Percentiles rank a stretch among this genome's conserved stretches.
Evolutionary conservation across 257 asterid genomes (phyloP).

Genomic region (Fraxinus pennsylvanica): DNA sequence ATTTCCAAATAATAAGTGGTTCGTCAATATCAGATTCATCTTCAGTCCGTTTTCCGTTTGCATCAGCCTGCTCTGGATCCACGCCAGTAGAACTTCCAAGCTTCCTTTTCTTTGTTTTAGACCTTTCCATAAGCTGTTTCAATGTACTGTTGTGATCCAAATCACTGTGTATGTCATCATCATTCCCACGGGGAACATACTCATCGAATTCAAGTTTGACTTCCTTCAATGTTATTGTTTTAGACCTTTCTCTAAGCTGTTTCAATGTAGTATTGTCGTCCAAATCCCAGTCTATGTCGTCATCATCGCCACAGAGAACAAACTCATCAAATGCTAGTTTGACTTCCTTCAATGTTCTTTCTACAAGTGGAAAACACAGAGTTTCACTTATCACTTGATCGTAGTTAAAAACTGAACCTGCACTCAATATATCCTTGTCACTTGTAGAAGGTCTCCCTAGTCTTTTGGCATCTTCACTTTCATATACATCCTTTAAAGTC

Average conservation of each 20-base stretch:
- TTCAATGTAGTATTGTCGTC: slow-evolving; percentile 64
- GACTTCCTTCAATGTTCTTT: slow-evolving; percentile 43
- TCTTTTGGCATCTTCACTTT: slow-evolving; percentile 39
- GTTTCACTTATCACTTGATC: slow-evolving; percentile 30
- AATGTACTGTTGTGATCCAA: slow-evolving; percentile 60
- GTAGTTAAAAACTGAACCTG: slow-evolving; percentile 23
- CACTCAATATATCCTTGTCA: not conserved
- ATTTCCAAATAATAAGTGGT: slow-evolving; percentile 53
- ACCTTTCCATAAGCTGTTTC: slow-evolving; percentile 52
- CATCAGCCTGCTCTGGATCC: slow-evolving; percentile 25
- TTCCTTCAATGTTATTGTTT: slow-evolving; percentile 59
- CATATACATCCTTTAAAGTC: slow-evolving; percentile 46
- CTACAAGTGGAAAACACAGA: slow-evolving; percentile 32
- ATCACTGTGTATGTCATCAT: slow-evolving; percentile 30
- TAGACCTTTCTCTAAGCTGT: slow-evolving; percentile 50
- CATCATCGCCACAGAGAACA: slow-evolving; percentile 26
- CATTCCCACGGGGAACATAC: slow-evolving; percentile 23
- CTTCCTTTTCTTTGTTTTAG: slow-evolving; percentile 62
- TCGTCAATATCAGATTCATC: slow-evolving; percentile 61
- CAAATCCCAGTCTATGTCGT: slow-evolving; percentile 31
- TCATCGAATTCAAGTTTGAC: slow-evolving; percentile 11
- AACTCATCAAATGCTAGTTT: slow-evolving; percentile 27
- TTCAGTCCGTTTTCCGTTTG: slow-evolving; percentile 34
- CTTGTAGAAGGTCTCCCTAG: slow-evolving; percentile 13
- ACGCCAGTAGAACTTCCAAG: slow-evolving; percentile 13